A percentile compares a stretch with the other conserved stretches of the same genome.
phyloP scores from a whole-genome alignment of 1,139 yeast genomes.

The Debaryomyces coudertii region DNA sequence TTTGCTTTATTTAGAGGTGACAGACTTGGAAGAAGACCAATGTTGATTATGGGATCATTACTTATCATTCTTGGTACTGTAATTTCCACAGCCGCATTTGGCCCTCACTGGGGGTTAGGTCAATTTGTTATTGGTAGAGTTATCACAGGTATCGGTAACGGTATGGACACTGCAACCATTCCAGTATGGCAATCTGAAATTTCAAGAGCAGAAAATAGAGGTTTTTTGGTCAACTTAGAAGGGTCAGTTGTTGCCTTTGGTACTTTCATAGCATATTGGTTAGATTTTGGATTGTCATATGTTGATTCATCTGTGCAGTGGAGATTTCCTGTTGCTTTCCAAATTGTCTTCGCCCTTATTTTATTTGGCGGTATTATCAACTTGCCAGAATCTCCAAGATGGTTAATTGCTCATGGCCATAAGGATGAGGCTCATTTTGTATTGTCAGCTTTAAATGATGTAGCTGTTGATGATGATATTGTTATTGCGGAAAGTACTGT shows the following conservation, averaged over 20 bases:
- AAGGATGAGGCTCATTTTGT: conserved; percentile 51
- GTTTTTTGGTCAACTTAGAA: conserved; percentile 67
- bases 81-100: conserved; percentile 62
- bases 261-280: conserved; percentile 74
- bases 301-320: conserved; percentile 54
- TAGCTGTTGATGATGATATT: conserved; percentile 45
- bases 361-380: conserved; percentile 39
- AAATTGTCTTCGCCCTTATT: conserved; percentile 42
- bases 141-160: conserved; percentile 79
- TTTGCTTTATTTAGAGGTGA: conserved; percentile 69
- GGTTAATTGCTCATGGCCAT: conserved; percentile 61
- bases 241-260: conserved; percentile 76
- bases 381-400: conserved; percentile 76
- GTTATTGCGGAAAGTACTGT: conserved; percentile 47
- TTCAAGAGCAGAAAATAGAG: conserved; percentile 72
- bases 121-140: conserved; percentile 78
- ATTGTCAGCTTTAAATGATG: conserved; percentile 43
- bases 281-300: conserved; percentile 71
- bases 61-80: conserved; percentile 67
- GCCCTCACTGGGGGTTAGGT: conserved; percentile 53
- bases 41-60: conserved; percentile 59
- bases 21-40: conserved; percentile 64
- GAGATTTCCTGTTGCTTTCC: conserved; percentile 53
- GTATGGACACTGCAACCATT: conserved; percentile 75
- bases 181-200: conserved; percentile 85